Conservation (phyloP, 768 basidiomycete species). For the Naganishia friedmannii region DNA sequence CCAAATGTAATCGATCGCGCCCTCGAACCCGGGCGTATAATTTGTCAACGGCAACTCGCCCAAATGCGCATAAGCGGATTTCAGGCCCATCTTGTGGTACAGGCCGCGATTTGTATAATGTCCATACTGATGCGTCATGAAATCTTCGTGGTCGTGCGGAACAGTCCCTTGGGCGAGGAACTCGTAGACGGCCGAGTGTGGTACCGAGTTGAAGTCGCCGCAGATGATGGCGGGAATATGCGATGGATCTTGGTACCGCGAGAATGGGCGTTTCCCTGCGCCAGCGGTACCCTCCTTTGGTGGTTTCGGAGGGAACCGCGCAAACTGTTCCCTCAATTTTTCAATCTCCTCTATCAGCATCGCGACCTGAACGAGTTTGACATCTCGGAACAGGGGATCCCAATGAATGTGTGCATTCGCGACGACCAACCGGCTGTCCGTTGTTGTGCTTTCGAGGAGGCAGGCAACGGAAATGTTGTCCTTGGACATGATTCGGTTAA, state of each 20-base stretch:
- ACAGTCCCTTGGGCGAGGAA: slow-evolving; percentile 69
- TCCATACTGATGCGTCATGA: slow-evolving; percentile 86
- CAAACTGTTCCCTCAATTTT: slow-evolving; percentile 80
- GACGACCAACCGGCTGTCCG: slow-evolving; percentile 82
- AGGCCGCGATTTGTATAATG: slow-evolving; percentile 79
- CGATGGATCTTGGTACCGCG: slow-evolving; percentile 72
- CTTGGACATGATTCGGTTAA: slow-evolving; percentile 92
- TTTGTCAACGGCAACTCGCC: slow-evolving; percentile 78
- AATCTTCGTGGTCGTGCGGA: slow-evolving; percentile 77
- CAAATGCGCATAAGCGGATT: slow-evolving; percentile 72
- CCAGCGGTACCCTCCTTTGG: slow-evolving; percentile 35
- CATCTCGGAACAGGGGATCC: slow-evolving; percentile 88
- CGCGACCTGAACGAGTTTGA: slow-evolving; percentile 95
- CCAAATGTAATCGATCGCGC: slow-evolving; percentile 91
- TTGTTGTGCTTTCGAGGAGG: slow-evolving; percentile 78
- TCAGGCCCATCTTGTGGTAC: slow-evolving; percentile 72
- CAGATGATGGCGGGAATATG: slow-evolving; percentile 88
- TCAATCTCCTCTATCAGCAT: slow-evolving; percentile 87
- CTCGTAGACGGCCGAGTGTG: slow-evolving; percentile 84
- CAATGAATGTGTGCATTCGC: slow-evolving; percentile 89
- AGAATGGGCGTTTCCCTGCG: slow-evolving; percentile 47
- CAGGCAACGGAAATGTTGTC: slow-evolving; percentile 88
- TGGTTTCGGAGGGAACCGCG: slow-evolving; percentile 68
- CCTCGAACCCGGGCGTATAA: slow-evolving; percentile 80
- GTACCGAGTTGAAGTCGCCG: slow-evolving; percentile 93